A percentile compares a stretch with the other conserved stretches of the same genome.
phyloP scores from a whole-genome alignment of 139 green algal species.

The Dunaliella sp. region DNA sequence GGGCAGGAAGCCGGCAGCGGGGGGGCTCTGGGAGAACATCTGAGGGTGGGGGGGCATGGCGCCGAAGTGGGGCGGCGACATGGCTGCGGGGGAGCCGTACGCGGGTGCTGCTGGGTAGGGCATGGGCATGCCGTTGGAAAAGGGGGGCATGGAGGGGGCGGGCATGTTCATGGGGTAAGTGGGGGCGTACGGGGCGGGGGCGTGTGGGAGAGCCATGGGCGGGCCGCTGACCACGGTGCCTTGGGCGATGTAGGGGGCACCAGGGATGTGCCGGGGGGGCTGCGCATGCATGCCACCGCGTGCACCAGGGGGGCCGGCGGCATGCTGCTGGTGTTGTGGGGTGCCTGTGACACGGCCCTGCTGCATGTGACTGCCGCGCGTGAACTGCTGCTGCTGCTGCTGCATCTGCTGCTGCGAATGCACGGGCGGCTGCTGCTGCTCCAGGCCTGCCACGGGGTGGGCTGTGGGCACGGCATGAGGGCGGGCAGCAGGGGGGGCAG shows the following conservation, averaged over 20 bases:
- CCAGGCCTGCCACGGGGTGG: background rate
- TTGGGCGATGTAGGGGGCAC: background rate
- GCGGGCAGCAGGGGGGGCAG: background rate
- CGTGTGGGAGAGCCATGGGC: background rate
- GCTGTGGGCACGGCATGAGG: background rate
- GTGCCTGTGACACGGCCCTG: background rate
- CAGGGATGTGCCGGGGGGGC: background rate
- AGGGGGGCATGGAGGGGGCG: background rate
- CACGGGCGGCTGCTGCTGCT: background rate
- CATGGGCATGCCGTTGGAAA: background rate
- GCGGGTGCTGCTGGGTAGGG: too few relatives aligned
- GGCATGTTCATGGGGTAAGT: background rate
- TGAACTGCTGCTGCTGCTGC: background rate
- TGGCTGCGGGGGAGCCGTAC: too few relatives aligned
- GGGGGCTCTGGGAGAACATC: background rate
- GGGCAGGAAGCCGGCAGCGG: background rate
- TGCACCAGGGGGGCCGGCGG: too few relatives aligned
- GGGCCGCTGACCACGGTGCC: background rate
- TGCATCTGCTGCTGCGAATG: background rate
- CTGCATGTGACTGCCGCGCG: background rate
- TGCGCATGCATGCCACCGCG: background rate
- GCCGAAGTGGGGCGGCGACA: background rate
- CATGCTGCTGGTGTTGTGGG: background rate
- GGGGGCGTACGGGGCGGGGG: background rate
- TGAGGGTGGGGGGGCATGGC: background rate